Base-by-base conservation (phyloP, 169 alveolate genomes). In the Plasmodium chabaudi region DNA sequence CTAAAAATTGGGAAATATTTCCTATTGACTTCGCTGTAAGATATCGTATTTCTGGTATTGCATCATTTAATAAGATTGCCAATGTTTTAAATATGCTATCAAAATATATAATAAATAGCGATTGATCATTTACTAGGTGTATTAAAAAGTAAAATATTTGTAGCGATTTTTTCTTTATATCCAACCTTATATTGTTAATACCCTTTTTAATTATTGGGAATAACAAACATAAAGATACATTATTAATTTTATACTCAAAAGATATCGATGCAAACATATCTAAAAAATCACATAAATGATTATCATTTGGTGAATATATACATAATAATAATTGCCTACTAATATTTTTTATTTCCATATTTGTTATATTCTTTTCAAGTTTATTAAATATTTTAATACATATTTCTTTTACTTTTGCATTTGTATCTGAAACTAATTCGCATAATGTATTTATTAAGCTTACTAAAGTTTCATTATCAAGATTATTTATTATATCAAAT, bases 281-380 rank as follows among this genome's bases (percentile, higher is more conserved):
- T 64, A 86, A 69, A 68, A 86, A 86, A 21, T 68, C 91, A 42
- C 57, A 42, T 63, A 86, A 86, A 70, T 86, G 72, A 39, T 49
- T 70, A 59, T 86, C 87, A 86, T 86, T 86, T 10, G 91, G 91
- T 1, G 91, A 69, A 39, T 70, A 70, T n/a, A 86, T 86, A 70
- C 91, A 86, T 60, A 51, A 53, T 55, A 86, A 23, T 44, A 86
- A 51, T 39, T 86, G 86, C 64, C 87, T 86, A 39, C 91, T 86
- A 17, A 86, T 86, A 61, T 70, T 70, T 63, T 70, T 86, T 19
- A 86, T 69, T 19, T 86, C 73, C 7, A 25, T 44, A 86, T 86
- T 68, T 17, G 47, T 25, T 49, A 86, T 86, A 63, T 46, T 60
- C 17, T 86, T 86, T 70, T 86, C 91, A 51, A 86, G 60, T 53